Conservation (phyloP, 1,139 yeast species). For the Magnusiomyces clavatus region DNA sequence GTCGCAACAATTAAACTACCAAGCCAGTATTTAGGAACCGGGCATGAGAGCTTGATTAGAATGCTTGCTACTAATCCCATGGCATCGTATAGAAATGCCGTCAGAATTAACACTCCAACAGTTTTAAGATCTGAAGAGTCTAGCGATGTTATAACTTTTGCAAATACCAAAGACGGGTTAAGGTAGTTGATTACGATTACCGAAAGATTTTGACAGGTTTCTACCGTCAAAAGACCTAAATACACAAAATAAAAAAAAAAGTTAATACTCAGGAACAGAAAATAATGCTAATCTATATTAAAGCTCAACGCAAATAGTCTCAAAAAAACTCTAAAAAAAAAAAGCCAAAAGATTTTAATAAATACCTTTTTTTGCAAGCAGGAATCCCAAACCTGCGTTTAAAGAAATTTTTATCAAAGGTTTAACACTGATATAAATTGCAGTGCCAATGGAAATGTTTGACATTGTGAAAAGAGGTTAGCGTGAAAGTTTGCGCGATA, state of each 20-base stretch:
- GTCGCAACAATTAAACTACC: conserved; percentile 79
- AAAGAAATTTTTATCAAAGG: conserved; percentile 82
- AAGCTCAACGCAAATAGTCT: too few species aligned
- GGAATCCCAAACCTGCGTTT: conserved; percentile 62
- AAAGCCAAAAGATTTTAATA: background rate
- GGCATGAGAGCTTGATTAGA: conserved; percentile 33
- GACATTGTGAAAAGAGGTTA: conserved; percentile 8
- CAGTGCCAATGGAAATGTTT: conserved; percentile 47
- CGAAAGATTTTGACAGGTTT: conserved; percentile 59
- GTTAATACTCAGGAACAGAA: background rate
- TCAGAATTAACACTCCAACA: conserved; percentile 63
- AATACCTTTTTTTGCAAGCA: conserved; percentile 53
- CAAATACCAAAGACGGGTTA: conserved; percentile 72
- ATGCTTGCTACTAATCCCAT: conserved; percentile 28
- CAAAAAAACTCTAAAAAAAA: background rate
- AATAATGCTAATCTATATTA: background rate
- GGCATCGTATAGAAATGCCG: conserved; percentile 45
- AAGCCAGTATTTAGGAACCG: conserved; percentile 64
- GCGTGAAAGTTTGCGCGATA: too few species aligned
- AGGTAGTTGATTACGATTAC: conserved; percentile 64
- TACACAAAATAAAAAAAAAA: background rate
- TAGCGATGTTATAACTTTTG: conserved; percentile 63
- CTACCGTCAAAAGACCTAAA: conserved; percentile 50
- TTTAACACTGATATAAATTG: conserved; percentile 74
- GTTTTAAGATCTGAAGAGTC: conserved; percentile 65